Conservation (phyloP, 768 basidiomycete species). For the Termitomyces sp. region DNA sequence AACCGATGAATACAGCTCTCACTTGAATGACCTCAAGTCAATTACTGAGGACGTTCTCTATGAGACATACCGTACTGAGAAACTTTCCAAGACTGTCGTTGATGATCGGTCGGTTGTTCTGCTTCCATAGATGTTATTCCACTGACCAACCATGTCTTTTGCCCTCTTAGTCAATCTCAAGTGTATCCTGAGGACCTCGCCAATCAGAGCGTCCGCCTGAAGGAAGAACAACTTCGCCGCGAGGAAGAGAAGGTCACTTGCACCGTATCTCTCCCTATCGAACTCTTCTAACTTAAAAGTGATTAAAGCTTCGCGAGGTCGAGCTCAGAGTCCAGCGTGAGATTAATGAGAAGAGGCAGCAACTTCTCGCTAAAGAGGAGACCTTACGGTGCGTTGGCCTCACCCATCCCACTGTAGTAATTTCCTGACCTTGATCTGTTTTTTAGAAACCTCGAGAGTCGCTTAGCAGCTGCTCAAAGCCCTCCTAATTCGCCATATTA, state of each 20-base stretch:
- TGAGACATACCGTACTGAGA: slow-evolving; percentile 88
- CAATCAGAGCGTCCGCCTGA: slow-evolving; percentile 80
- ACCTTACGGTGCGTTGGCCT: slow-evolving; percentile 52
- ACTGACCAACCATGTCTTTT: not conserved
- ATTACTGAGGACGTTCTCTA: slow-evolving; percentile 82
- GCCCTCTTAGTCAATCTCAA: slow-evolving; percentile 50
- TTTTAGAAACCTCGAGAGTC: slow-evolving; percentile 53
- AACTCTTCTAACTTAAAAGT: not conserved
- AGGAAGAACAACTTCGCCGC: slow-evolving; percentile 85
- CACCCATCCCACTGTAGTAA: too few species aligned
- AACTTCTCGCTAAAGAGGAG: slow-evolving; percentile 84
- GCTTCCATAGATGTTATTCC: not conserved
- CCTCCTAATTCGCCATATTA: slow-evolving; percentile 17
- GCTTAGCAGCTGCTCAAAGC: slow-evolving; percentile 47
- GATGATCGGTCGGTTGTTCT: slow-evolving; percentile 43
- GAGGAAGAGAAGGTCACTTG: slow-evolving; percentile 77
- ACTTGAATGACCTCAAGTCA: slow-evolving; percentile 80
- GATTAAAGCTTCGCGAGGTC: slow-evolving; percentile 68
- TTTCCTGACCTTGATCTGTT: not conserved
- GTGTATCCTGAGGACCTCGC: slow-evolving; percentile 86
- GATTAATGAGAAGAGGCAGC: slow-evolving; percentile 83
- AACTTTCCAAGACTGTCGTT: slow-evolving; percentile 66
- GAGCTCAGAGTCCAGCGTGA: slow-evolving; percentile 85
- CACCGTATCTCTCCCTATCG: not conserved
- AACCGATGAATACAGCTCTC: slow-evolving; percentile 46